Conservation (phyloP, 2,329 filamentous ascomycete species). For the Microsporum ferrugineum region DNA sequence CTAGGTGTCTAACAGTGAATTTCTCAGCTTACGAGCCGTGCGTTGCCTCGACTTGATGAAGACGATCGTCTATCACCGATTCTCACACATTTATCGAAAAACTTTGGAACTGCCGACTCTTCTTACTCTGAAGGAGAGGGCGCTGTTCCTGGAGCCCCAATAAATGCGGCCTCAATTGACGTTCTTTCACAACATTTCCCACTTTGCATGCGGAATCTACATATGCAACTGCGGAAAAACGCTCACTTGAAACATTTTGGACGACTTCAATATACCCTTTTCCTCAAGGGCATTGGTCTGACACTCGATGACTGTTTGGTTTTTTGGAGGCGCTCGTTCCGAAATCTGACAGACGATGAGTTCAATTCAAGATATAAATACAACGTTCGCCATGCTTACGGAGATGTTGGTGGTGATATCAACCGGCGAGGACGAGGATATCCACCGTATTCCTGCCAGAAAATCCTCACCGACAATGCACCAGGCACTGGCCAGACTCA, state of each 20-base stretch:
- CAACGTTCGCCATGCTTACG: slow-evolving; percentile 90
- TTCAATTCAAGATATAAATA: slow-evolving; percentile 98
- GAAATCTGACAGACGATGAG: slow-evolving; percentile 76
- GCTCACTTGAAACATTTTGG: slow-evolving; percentile 88
- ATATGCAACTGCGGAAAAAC: slow-evolving; percentile 73
- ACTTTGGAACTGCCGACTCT: slow-evolving; percentile 84
- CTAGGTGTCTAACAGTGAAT: slow-evolving; percentile 1
- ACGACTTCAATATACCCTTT: slow-evolving; percentile 86
- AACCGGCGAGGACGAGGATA: slow-evolving; percentile 82
- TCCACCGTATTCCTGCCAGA: slow-evolving; percentile 86
- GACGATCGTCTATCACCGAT: slow-evolving; percentile 79
- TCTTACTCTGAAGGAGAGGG: slow-evolving; percentile 58
- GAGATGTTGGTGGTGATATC: slow-evolving; percentile 84
- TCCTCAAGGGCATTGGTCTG: slow-evolving; percentile 90
- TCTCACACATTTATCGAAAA: slow-evolving; percentile 76
- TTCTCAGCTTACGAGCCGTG: slow-evolving; percentile 70
- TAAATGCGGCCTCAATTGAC: slow-evolving; percentile 70
- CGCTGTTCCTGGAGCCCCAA: slow-evolving; percentile 57
- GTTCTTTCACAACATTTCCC: slow-evolving; percentile 70
- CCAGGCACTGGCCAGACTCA: slow-evolving; percentile 81
- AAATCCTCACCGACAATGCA: slow-evolving; percentile 79
- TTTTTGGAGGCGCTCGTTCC: slow-evolving; percentile 85
- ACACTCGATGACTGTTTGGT: slow-evolving; percentile 80
- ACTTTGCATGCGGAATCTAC: slow-evolving; percentile 86
- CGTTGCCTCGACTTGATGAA: slow-evolving; percentile 83